Conservation (phyloP, 176 grass and related monocot genomes). For the Aegilops tauschii region DNA sequence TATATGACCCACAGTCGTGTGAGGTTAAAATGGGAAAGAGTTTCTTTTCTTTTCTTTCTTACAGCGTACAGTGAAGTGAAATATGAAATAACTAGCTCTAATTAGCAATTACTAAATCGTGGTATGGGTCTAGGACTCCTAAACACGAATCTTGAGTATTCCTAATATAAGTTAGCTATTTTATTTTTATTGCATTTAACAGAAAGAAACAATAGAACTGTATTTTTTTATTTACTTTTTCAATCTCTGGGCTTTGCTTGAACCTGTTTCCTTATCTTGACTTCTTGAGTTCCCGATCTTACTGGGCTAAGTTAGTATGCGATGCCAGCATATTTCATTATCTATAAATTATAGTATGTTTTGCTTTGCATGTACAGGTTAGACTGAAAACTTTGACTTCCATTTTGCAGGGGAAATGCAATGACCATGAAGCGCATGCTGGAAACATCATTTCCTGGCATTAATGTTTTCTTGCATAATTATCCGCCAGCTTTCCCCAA, state of each 20-base stretch:
- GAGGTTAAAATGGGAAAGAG: not conserved
- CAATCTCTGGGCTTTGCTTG: not conserved
- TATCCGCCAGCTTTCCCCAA: slow-evolving; percentile 85
- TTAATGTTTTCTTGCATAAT: slow-evolving; percentile 80
- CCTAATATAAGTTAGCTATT: not conserved
- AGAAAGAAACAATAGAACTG: not conserved
- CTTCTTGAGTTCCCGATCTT: not conserved
- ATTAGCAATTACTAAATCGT: not conserved
- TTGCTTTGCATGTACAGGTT: slow-evolving; percentile 2
- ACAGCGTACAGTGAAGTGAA: not conserved
- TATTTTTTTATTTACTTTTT: not conserved
- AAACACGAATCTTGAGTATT: not conserved
- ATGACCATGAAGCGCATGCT: slow-evolving; percentile 92
- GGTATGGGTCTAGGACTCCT: not conserved
- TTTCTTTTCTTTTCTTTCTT: not conserved
- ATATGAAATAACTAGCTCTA: not conserved
- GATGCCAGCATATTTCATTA: not conserved
- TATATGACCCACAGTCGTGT: not conserved
- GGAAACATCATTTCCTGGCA: slow-evolving; percentile 84
- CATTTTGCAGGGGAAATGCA: slow-evolving; percentile 74
- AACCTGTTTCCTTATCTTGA: not conserved
- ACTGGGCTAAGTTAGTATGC: not conserved
- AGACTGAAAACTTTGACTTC: not conserved
- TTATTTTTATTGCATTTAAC: not conserved
- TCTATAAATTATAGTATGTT: not conserved